Evolutionary conservation across 495 filamentous ascomycete species (phyloP).

Genomic region (Podospora appendiculata): DNA sequence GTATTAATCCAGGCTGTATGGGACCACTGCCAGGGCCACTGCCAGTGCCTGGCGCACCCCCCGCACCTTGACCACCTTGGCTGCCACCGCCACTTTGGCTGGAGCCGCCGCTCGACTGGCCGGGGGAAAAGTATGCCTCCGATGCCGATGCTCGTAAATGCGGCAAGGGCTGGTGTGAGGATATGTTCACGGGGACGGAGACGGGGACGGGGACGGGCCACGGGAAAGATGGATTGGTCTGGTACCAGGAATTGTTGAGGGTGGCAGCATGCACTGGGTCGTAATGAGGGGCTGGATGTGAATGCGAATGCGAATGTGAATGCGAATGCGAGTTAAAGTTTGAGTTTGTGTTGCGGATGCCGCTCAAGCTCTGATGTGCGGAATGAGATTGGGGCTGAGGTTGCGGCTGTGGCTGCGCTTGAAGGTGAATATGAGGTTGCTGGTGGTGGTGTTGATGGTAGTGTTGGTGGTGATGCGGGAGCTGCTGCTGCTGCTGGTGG

Average conservation of each 20-base stretch:
- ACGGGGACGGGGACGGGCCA: slow-evolving; percentile 1
- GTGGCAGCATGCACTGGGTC: slow-evolving; percentile 16
- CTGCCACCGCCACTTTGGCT: not conserved
- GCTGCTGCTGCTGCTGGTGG: not conserved
- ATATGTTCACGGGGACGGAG: too few species aligned
- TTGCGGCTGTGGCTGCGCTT: slow-evolving; percentile 1
- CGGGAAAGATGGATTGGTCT: not conserved
- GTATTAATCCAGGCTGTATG: too few species aligned
- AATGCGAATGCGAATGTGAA: slow-evolving; percentile 5
- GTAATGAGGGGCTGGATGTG: slow-evolving; percentile 2
- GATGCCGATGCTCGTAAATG: too few species aligned
- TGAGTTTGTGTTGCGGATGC: not conserved
- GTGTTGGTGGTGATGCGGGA: not conserved
- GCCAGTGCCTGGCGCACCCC: not conserved
- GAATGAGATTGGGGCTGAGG: not conserved
- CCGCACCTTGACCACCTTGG: not conserved
- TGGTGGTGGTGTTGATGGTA: slow-evolving; percentile 1
- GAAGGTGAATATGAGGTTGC: not conserved
- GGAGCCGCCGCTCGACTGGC: not conserved
- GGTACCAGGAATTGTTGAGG: slow-evolving; percentile 7
- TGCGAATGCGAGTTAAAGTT: not conserved
- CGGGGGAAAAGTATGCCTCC: too few species aligned
- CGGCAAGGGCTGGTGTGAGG: too few species aligned
- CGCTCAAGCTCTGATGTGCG: not conserved
- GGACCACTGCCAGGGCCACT: not conserved